A percentile compares a stretch with the other conserved stretches of the same genome.
Conservation (phyloP, 768 basidiomycete species). For the Amanita molliuscula region DNA sequence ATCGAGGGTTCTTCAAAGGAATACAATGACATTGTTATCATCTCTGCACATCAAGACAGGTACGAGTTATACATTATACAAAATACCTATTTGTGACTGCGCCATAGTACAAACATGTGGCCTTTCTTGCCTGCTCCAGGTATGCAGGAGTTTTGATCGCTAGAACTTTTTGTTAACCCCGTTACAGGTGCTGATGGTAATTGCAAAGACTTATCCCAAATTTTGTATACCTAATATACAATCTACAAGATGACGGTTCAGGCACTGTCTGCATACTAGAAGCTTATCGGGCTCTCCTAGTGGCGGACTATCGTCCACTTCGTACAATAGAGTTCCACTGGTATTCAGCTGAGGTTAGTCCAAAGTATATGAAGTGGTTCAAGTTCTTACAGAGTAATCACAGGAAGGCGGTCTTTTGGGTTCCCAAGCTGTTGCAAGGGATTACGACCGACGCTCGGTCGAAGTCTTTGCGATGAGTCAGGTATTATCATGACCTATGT, state of each 20-base stretch:
- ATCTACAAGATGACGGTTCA: constrained; percentile 55
- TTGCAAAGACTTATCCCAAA: constrained; percentile 9
- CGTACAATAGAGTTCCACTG: constrained; percentile 72
- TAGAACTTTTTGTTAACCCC: constrained; percentile 13
- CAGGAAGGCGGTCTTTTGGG: constrained; percentile 82
- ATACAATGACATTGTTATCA: constrained; percentile 55
- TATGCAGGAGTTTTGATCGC: constrained; percentile 18
- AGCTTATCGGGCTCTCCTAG: constrained; percentile 61
- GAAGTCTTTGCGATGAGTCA: constrained; percentile 81
- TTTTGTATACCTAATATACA: constrained; percentile 12
- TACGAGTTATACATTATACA: constrained; percentile 11
- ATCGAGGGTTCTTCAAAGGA: constrained; percentile 61
- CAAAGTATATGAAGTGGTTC: background rate
- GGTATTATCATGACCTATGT: constrained; percentile 24
- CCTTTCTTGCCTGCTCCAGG: constrained; percentile 73
- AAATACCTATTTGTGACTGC: background rate
- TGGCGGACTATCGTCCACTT: constrained; percentile 56
- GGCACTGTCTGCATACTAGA: constrained; percentile 76
- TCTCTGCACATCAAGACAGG: constrained; percentile 84
- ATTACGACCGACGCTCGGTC: constrained; percentile 51
- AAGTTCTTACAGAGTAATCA: background rate
- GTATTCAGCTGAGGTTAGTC: constrained; percentile 68
- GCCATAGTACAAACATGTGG: constrained; percentile 59
- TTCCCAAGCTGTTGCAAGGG: constrained; percentile 78
- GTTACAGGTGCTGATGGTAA: constrained; percentile 40